These are phyloP conservation scores for Sporothrix brasiliensis DNA, from an alignment of 2,329 filamentous ascomycete species.

Conservation along the genomic window DNA sequence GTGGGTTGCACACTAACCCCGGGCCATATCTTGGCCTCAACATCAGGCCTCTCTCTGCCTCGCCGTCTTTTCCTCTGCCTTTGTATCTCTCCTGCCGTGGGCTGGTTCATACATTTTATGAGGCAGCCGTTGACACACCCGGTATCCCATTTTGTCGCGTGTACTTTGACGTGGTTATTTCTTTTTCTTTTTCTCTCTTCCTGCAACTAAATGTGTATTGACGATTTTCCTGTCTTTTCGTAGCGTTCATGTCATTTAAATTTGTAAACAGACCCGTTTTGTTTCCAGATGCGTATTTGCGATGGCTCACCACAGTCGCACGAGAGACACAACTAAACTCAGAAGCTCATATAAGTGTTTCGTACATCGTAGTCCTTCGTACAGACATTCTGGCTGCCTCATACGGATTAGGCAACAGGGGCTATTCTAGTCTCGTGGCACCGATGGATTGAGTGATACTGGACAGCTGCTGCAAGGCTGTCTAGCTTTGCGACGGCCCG, in stretches of 20 bases:
- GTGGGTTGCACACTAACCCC: no score
- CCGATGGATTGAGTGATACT: not conserved
- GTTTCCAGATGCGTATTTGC: not conserved
- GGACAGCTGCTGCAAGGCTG: not conserved
- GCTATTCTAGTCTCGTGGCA: not conserved
- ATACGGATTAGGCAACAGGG: conserved; percentile 2
- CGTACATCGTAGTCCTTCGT: not conserved
- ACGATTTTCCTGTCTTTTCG: not conserved
- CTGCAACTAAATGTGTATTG: not conserved
- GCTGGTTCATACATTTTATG: not conserved
- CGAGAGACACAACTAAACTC: no score
- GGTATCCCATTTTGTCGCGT: not conserved
- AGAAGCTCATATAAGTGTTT: no score
- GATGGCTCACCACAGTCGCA: not conserved
- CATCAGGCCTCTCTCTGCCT: conserved; percentile 9
- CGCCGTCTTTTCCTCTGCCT: not conserved
- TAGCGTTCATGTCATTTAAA: not conserved
- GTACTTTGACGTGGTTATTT: not conserved
- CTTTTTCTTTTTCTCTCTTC: not conserved
- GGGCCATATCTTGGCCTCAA: not conserved
- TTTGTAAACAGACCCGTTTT: not conserved
- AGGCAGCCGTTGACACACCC: not conserved
- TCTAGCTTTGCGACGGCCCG: not conserved
- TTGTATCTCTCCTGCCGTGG: not conserved
- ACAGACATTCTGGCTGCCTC: not conserved